Conservation (phyloP, 345 rosid genomes). For the Noccaea caerulescens region DNA sequence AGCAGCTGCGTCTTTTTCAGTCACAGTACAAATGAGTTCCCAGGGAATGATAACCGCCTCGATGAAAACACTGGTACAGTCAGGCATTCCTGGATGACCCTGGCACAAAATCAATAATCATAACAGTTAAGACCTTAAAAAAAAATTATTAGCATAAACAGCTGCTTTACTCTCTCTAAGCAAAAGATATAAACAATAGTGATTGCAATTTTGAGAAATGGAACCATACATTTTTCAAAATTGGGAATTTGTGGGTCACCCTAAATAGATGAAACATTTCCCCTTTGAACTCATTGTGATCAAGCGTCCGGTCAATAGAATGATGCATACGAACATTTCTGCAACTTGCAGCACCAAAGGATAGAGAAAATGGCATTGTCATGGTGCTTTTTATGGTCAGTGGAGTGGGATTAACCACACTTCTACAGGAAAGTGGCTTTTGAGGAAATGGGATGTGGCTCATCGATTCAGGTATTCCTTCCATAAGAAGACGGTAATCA, state of each 20-base stretch:
- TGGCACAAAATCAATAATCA: constrained; percentile 48
- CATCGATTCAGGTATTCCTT: constrained; percentile 55
- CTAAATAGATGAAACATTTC: constrained; percentile 65
- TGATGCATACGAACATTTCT: constrained; percentile 50
- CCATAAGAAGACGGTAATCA: constrained; percentile 59
- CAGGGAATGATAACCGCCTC: constrained; percentile 81
- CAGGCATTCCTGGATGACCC: constrained; percentile 49
- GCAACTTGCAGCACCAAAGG: constrained; percentile 44
- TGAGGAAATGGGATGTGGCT: constrained; percentile 41
- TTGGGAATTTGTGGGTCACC: constrained; percentile 70
- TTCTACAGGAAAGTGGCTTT: constrained; percentile 53
- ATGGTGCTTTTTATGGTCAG: constrained; percentile 45
- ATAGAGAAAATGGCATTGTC: constrained; percentile 51
- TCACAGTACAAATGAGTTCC: constrained; percentile 62
- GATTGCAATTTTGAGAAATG: constrained; percentile 12
- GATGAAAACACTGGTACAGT: constrained; percentile 50
- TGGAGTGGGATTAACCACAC: constrained; percentile 49
- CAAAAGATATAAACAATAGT: constrained; percentile 19
- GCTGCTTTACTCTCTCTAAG: not conserved
- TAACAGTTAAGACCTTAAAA: not conserved
- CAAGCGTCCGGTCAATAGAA: constrained; percentile 43
- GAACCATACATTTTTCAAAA: constrained; percentile 52
- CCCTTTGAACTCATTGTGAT: constrained; percentile 49
- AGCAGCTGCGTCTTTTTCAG: constrained; percentile 46
- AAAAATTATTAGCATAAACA: constrained; percentile 16